phyloP scores from a whole-genome alignment of 148 eudicot species.

The Silene latifolia region DNA sequence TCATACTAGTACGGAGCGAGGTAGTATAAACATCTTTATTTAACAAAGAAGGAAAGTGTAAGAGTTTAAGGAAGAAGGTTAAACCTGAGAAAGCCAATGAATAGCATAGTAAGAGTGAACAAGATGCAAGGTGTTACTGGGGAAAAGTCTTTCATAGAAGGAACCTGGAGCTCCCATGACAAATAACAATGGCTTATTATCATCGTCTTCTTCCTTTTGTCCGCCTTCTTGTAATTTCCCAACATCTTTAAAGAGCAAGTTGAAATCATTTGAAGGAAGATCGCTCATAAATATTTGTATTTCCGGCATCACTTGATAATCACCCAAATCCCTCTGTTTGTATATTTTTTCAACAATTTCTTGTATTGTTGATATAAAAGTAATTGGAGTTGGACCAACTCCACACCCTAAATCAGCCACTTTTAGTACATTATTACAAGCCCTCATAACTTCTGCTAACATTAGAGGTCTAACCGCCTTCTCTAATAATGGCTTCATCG shows the following conservation, averaged over 20 bases:
- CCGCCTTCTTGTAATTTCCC: background rate
- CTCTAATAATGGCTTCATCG: background rate
- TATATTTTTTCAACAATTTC: conserved; percentile 10
- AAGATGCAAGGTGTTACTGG: conserved; percentile 19
- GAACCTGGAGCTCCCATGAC: conserved; percentile 28
- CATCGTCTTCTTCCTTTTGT: background rate
- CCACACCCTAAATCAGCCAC: conserved; percentile 30
- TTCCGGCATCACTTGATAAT: conserved; percentile 4
- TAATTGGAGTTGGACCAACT: conserved; percentile 20
- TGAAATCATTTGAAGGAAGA: conserved; percentile 31
- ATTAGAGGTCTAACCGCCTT: background rate
- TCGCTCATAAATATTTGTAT: conserved; percentile 22
- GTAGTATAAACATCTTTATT: too few species aligned
- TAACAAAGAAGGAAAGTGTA: too few species aligned
- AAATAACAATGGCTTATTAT: background rate
- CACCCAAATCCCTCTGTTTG: background rate
- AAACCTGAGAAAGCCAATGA: conserved; percentile 33
- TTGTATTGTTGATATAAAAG: conserved; percentile 5
- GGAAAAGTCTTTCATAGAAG: conserved; percentile 22
- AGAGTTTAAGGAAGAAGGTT: background rate
- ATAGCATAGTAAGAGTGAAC: conserved; percentile 22
- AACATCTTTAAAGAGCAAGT: conserved; percentile 18
- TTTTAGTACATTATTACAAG: conserved; percentile 6
- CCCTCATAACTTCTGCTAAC: background rate
- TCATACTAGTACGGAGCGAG: too few species aligned